phyloP scores from a whole-genome alignment of 768 basidiomycete genomes.

The Panaeolus papilionaceus region DNA sequence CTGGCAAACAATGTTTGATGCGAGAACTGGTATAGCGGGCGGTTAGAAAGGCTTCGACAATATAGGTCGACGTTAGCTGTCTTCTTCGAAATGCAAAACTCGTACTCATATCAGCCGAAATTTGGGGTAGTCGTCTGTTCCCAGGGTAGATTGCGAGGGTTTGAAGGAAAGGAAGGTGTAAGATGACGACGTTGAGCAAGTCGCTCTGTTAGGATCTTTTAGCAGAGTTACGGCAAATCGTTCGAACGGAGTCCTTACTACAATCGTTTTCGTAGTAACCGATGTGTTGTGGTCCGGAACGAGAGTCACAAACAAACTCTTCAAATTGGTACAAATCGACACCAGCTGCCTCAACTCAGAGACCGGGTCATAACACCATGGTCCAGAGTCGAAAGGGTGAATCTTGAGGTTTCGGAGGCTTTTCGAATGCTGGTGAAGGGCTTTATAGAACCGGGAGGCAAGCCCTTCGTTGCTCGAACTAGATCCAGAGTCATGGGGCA shows the following conservation, averaged over 20 bases:
- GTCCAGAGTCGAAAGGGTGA: slow-evolving; percentile 1
- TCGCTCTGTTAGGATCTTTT: neutral
- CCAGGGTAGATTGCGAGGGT: neutral
- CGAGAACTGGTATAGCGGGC: neutral
- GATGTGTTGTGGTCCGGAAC: neutral
- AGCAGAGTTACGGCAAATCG: neutral
- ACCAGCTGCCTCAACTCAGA: slow-evolving; percentile 5
- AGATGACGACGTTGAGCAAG: neutral
- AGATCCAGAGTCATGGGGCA: neutral
- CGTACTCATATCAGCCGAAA: slow-evolving; percentile 3
- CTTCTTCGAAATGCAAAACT: slow-evolving; percentile 8
- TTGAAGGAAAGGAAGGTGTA: neutral
- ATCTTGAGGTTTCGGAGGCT: neutral
- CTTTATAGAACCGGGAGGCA: slow-evolving; percentile 3
- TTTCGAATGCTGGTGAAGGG: slow-evolving; percentile 1
- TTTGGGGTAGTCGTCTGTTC: neutral
- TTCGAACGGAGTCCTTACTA: neutral
- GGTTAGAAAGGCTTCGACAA: neutral
- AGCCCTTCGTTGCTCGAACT: neutral
- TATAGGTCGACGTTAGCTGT: neutral
- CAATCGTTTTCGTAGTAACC: neutral
- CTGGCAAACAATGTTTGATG: slow-evolving; percentile 6
- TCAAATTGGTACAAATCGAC: neutral
- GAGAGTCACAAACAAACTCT: neutral
- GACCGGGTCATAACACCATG: slow-evolving; percentile 1